Evolutionary conservation across 805 yeast species (phyloP).

Genomic region (Pichia phayaonensis): DNA sequence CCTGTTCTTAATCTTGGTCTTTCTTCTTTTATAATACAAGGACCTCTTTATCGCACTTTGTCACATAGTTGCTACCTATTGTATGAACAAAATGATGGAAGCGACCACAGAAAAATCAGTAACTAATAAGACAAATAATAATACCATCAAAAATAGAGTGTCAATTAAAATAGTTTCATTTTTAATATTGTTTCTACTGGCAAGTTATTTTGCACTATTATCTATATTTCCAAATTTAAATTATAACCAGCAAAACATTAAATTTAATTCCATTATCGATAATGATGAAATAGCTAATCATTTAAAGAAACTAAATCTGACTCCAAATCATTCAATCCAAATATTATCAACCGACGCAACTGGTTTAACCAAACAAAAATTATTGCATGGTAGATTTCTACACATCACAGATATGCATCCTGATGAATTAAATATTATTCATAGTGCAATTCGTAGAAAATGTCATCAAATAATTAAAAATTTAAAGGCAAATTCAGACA

Average conservation of each 20-base stretch:
- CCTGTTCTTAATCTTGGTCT: too few relatives aligned
- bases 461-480: conserved; percentile 48
- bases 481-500: conserved; percentile 28
- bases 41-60: not conserved
- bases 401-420: conserved; percentile 87
- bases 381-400: conserved; percentile 68
- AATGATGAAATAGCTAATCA: conserved; percentile 23
- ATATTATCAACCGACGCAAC: not conserved
- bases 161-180: not conserved
- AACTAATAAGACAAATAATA: too few relatives aligned
- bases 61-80: too few relatives aligned
- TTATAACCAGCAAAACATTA: not conserved
- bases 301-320: conserved; percentile 30
- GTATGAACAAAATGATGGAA: too few relatives aligned
- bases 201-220: not conserved
- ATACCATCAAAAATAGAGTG: not conserved
- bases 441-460: conserved; percentile 37
- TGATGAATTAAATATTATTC: conserved; percentile 55
- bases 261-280: conserved; percentile 1
- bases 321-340: conserved; percentile 34
- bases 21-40: too few relatives aligned
- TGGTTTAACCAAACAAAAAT: conserved; percentile 7
- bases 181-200: not conserved
- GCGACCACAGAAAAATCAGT: not conserved
- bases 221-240: not conserved